Percentiles rank a stretch among this genome's conserved stretches.
Conservation (phyloP, 2,329 filamentous ascomycete genomes). For the Colletotrichum sp. region DNA sequence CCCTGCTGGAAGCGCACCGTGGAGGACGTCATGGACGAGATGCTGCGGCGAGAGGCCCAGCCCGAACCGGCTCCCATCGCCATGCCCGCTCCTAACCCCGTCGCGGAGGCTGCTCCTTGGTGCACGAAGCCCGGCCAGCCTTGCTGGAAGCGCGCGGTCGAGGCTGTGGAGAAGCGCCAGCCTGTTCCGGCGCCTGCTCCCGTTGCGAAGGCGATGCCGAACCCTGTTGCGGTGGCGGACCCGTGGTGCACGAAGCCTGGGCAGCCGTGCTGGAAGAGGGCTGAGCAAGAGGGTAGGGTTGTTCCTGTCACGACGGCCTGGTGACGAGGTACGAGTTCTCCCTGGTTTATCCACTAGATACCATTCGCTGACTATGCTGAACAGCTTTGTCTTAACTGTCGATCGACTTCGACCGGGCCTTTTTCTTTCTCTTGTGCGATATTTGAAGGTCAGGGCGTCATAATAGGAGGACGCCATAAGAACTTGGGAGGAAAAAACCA, state of each 20-base stretch:
- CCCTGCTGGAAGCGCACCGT: conserved; percentile 4
- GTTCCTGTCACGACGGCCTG: neutral
- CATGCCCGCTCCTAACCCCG: too few relatives aligned
- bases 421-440: neutral
- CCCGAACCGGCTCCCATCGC: conserved; percentile 18
- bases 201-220: neutral
- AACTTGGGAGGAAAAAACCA: neutral
- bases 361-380: neutral
- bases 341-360: neutral
- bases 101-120: conserved; percentile 13
- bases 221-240: conserved; percentile 18
- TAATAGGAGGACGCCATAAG: neutral
- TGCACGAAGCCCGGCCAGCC: conserved; percentile 25
- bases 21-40: conserved; percentile 21
- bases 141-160: conserved; percentile 23
- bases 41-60: neutral
- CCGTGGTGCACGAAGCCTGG: conserved; percentile 24
- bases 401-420: neutral
- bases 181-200: neutral
- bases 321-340: neutral
- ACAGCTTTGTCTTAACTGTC: neutral
- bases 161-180: neutral
- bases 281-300: neutral
- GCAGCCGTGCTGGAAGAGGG: conserved; percentile 31
- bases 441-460: neutral